Evolutionary conservation across 2,329 filamentous ascomycete species (phyloP), one percentile per base, ranked within the genome.

Genomic region (Ramichloridium luteum): DNA sequence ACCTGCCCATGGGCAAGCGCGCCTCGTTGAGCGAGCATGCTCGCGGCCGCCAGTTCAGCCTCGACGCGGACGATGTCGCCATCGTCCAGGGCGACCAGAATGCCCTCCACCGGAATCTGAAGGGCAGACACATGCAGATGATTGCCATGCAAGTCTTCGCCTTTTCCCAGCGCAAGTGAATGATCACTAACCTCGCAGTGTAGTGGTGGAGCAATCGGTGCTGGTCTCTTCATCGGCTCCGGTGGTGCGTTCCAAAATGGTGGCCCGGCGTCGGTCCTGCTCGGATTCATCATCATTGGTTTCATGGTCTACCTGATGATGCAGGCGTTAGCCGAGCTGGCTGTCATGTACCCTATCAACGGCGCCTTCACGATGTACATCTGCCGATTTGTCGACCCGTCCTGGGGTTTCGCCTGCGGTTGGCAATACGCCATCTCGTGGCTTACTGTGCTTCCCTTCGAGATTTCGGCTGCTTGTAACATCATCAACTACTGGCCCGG

Each of bases 161-260:
- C 2, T 20, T 10, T 14, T 27, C 11, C 15, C 5, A 9, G 26
- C 25, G 4, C 16, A 11, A 6, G 3, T 13, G 15, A 3, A 8
- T 4, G 9, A 1, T 10, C 18, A 1, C 12, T 12, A 16, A 35
- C 16, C 23, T 10, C 8, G 4, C 17, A 16, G 30, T 20, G 12
- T 30, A 41, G 38, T 16, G 44, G 44, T 31, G 44, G 44, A 17
- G 43, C 39, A 10, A 65, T 68, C 34, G 67, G 67, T 25, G 69
- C 67, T 16, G 67, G 68, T 48, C 54, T 71, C 3, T 72, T 70
- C 47, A 60, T 71, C 29, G 62, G 65, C 18, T 61, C 61, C 25
- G 67, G 66, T 15, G 45, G 52, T 30, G 60, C 64, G 3, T 56
- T 69, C 31, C 55, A 59, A 6, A 61, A 51, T 4, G 63, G 61